phyloP scores from a whole-genome alignment of 495 filamentous ascomycete species.

The Penicillium cataractarum region DNA sequence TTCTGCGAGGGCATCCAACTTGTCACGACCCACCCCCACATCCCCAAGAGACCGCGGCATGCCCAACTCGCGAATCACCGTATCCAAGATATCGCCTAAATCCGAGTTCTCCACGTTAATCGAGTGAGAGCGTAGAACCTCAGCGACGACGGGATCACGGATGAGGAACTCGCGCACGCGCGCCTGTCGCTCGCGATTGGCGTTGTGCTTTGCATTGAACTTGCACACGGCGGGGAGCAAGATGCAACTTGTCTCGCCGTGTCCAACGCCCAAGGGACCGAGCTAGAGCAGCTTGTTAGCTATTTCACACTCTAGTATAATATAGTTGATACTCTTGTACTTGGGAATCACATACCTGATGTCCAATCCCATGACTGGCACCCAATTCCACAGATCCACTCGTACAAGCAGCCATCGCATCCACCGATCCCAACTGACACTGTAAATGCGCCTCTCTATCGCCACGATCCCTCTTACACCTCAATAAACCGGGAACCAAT shows the following conservation, averaged over 20 bases:
- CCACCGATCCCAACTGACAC: slow-evolving; percentile 58
- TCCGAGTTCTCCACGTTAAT: slow-evolving; percentile 42
- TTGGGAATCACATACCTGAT: slow-evolving; percentile 57
- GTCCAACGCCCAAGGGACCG: slow-evolving; percentile 64
- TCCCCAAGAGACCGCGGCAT: slow-evolving; percentile 60
- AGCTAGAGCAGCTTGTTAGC: slow-evolving; percentile 35
- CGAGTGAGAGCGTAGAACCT: slow-evolving; percentile 43
- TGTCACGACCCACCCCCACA: slow-evolving; percentile 56
- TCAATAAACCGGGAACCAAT: slow-evolving; percentile 56
- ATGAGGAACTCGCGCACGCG: slow-evolving; percentile 53
- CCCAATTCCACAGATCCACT: slow-evolving; percentile 53
- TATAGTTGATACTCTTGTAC: neutral
- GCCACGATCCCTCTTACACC: slow-evolving; percentile 45
- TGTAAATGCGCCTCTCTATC: slow-evolving; percentile 53
- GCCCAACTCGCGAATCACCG: slow-evolving; percentile 56
- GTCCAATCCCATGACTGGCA: slow-evolving; percentile 68
- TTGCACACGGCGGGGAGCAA: slow-evolving; percentile 63
- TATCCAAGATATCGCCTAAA: slow-evolving; percentile 58
- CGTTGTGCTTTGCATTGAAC: slow-evolving; percentile 56
- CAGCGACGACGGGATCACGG: slow-evolving; percentile 44
- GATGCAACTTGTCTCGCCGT: slow-evolving; percentile 69
- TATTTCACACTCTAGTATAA: neutral
- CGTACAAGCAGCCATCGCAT: slow-evolving; percentile 57
- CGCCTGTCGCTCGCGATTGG: slow-evolving; percentile 51
- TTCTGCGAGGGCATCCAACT: slow-evolving; percentile 54